These are phyloP conservation scores for Eimeria zaria DNA, from an alignment of 169 alveolate genomes.

Conservation along the genomic window DNA sequence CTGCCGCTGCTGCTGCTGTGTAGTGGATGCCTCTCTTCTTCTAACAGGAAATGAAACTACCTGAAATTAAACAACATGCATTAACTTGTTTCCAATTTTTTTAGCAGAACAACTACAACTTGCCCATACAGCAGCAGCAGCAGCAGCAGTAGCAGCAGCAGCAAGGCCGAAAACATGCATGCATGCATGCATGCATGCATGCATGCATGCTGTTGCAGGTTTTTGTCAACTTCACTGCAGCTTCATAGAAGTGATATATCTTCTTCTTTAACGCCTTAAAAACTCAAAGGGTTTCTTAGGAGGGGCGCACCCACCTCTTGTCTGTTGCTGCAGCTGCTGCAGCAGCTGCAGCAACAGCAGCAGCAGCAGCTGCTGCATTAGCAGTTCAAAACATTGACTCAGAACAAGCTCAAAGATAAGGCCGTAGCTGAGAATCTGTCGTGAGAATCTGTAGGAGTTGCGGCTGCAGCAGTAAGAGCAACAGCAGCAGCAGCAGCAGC, in stretches of 20 bases:
- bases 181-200: constrained; percentile 20
- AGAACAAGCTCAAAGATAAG: not conserved
- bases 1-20: not conserved
- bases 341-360: not conserved
- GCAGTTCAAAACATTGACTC: not conserved
- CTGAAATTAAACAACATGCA: not conserved
- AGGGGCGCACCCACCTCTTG: not conserved
- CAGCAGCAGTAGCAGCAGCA: constrained; percentile 16
- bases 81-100: not conserved
- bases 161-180: not conserved
- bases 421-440: not conserved
- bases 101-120: not conserved
- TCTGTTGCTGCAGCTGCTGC: not conserved
- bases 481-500: constrained; percentile 2
- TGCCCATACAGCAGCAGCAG: not conserved
- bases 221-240: not conserved
- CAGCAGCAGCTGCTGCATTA: not conserved
- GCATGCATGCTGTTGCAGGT: constrained; percentile 6
- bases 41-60: not conserved
- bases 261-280: not conserved
- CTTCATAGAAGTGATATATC: not conserved
- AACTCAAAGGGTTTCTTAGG: not conserved
- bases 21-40: not conserved
- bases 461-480: not conserved
- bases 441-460: not conserved